Percentiles rank a stretch among this genome's conserved stretches.
Conservation (phyloP, 352 stramenopile species). For the Thraustochytrium striatum region DNA sequence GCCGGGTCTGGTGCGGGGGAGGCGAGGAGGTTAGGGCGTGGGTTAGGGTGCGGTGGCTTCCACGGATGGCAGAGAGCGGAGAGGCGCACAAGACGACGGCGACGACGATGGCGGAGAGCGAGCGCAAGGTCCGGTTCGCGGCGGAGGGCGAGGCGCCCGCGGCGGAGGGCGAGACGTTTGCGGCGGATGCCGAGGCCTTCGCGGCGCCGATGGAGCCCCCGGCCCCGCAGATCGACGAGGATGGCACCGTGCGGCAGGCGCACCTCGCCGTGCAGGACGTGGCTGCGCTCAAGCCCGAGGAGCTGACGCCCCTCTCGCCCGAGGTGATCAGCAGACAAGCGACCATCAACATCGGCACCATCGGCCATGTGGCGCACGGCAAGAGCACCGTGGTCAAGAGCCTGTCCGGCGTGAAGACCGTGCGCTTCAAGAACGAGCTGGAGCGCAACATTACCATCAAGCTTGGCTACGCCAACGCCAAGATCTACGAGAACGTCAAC, state of each 20-base stretch:
- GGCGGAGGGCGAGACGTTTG: neutral
- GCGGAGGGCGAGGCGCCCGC: neutral
- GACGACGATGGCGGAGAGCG: too few species aligned
- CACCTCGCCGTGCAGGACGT: conserved; percentile 75
- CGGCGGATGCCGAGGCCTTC: neutral
- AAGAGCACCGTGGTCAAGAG: conserved; percentile 99
- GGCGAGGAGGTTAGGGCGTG: too few species aligned
- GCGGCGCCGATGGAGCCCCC: neutral
- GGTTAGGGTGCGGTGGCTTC: too few species aligned
- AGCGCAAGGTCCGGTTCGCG: too few species aligned
- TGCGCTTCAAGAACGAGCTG: conserved; percentile 97
- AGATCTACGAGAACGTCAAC: conserved; percentile 90
- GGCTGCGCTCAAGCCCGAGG: conserved; percentile 84
- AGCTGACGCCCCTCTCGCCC: conserved; percentile 92
- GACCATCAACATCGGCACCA: conserved; percentile 99
- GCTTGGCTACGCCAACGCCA: conserved; percentile 99
- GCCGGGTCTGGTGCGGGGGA: too few species aligned
- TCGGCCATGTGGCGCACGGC: conserved; percentile 99
- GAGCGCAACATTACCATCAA: conserved; percentile 99
- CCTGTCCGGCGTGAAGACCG: conserved; percentile 90
- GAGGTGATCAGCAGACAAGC: conserved; percentile 93
- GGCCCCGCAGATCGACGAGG: neutral
- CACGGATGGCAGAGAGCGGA: too few species aligned
- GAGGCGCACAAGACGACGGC: too few species aligned
- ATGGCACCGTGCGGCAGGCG: conserved; percentile 13